Conservation (phyloP, 2,329 filamentous ascomycete genomes). For the Blastomyces silverae region DNA sequence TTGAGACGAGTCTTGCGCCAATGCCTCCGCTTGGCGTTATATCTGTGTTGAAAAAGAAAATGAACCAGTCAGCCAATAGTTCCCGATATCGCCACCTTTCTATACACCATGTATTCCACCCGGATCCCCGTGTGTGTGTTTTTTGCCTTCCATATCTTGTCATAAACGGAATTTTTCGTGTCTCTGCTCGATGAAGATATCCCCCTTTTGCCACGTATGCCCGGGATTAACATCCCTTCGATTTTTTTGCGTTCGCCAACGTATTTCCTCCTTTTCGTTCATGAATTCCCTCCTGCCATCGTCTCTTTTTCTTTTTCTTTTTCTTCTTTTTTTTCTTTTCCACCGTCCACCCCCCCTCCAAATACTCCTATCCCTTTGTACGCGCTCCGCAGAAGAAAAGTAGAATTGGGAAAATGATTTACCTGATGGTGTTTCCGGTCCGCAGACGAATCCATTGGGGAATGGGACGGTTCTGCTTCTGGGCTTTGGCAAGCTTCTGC, state of each 20-base stretch:
- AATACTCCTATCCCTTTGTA: not conserved
- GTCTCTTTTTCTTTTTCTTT: not conserved
- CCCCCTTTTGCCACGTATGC: not conserved
- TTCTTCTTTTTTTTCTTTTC: too few relatives aligned
- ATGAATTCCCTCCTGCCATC: not conserved
- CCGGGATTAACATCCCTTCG: not conserved
- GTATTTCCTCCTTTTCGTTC: not conserved
- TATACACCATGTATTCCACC: not conserved
- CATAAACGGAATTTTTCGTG: not conserved
- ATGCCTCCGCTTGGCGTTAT: slow-evolving; percentile 99
- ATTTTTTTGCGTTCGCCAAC: not conserved
- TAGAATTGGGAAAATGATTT: slow-evolving; percentile 42
- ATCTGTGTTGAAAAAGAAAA: slow-evolving; percentile 52
- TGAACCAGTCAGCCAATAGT: not conserved
- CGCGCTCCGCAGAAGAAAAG: slow-evolving; percentile 15
- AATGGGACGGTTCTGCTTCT: slow-evolving; percentile 99
- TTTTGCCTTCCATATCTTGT: not conserved
- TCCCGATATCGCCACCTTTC: not conserved
- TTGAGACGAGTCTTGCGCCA: slow-evolving; percentile 99
- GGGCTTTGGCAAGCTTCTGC: slow-evolving; percentile 99
- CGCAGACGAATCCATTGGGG: slow-evolving; percentile 99
- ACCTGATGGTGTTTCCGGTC: slow-evolving; percentile 99
- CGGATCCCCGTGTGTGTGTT: too few relatives aligned
- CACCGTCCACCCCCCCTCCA: not conserved
- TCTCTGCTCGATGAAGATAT: not conserved